Evolutionary conservation across 2,329 filamentous ascomycete genomes (phyloP), one percentile per base, ranked within the genome.

Genomic region (Sclerotinia borealis): DNA sequence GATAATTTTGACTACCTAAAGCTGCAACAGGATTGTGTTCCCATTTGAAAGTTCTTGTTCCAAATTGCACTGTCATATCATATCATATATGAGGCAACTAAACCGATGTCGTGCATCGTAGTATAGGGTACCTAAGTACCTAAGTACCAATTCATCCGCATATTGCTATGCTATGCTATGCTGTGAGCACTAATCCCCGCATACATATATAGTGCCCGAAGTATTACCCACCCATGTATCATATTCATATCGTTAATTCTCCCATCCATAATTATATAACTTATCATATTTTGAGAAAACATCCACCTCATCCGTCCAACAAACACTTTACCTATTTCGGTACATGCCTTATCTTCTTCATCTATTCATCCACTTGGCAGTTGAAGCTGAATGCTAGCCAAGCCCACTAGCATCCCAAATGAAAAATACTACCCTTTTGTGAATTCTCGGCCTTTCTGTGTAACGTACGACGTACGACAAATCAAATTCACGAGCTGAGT

Each of bases 401-500:
- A 55, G 51, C 36, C 10, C 27, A n/a, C n/a, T n/a, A n/a, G n/a
- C n/a, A n/a, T 29, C 13, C 31, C 31, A 37, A 37, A 52, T 37
- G 41, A 52, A 37, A 52, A 37, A 50, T 17, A 39, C 34, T 54
- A 48, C n/a, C n/a, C n/a, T n/a, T n/a, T n/a, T n/a, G n/a, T 48
- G 9, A 17, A 48, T 3, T 39, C 22, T 17, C 34, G 22, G 25
- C 25, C 10, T 15, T 15, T 29, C 17, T 22, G 37, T 43, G 25
- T 55, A 29, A 55, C 36, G 51, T 55, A 55, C 29, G 37, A 55
- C 36, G n/a, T n/a, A n/a, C n/a, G n/a, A n/a, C n/a, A n/a, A n/a
- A n/a, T n/a, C n/a, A 55, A 43, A 55, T 25, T 43, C 25, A 55
- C 25, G 37, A 41, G 37, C 51, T 41, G 37, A 41, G 37, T 43